A percentile compares a stretch with the other conserved stretches of the same genome.
Evolutionary conservation across 805 yeast genomes (phyloP).

Genomic region (Zygoascus flipseniorum): DNA sequence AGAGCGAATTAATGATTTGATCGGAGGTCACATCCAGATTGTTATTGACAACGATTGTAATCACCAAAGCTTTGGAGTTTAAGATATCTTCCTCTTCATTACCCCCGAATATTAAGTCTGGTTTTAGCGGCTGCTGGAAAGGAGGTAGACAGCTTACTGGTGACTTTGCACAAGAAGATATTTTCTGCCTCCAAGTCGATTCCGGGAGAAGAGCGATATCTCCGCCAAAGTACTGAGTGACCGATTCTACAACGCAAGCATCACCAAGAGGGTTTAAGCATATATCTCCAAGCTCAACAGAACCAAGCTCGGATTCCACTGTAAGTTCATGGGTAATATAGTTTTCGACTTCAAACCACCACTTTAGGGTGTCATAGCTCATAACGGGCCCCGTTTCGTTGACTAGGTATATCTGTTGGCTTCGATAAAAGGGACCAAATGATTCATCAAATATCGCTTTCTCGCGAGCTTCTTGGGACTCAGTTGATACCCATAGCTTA

Average conservation of each 20-base stretch:
- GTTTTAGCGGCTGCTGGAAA: constrained; percentile 83
- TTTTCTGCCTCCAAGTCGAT: constrained; percentile 44
- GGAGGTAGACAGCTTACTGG: constrained; percentile 88
- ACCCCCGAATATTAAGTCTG: constrained; percentile 63
- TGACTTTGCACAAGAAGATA: constrained; percentile 56
- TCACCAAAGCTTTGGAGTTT: constrained; percentile 61
- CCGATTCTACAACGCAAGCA: constrained; percentile 75
- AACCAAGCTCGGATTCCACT: neutral
- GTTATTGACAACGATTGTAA: constrained; percentile 63
- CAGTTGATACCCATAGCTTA: constrained; percentile 81
- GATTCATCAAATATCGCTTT: constrained; percentile 61
- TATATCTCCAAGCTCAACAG: constrained; percentile 45
- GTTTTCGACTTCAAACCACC: constrained; percentile 84
- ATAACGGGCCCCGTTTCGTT: constrained; percentile 64
- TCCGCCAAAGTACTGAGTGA: constrained; percentile 81
- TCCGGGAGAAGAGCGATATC: constrained; percentile 42
- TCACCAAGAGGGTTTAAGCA: constrained; percentile 78
- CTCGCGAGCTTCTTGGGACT: constrained; percentile 59
- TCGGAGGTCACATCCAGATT: constrained; percentile 34
- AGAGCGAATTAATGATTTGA: constrained; percentile 33
- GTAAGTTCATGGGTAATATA: constrained; percentile 33
- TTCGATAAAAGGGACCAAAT: constrained; percentile 88
- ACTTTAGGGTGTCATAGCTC: constrained; percentile 57
- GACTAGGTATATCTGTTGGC: constrained; percentile 72
- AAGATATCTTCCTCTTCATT: constrained; percentile 35